phyloP scores from a whole-genome alignment of 2,329 filamentous ascomycete species.

The Incumbomyces lentus region DNA sequence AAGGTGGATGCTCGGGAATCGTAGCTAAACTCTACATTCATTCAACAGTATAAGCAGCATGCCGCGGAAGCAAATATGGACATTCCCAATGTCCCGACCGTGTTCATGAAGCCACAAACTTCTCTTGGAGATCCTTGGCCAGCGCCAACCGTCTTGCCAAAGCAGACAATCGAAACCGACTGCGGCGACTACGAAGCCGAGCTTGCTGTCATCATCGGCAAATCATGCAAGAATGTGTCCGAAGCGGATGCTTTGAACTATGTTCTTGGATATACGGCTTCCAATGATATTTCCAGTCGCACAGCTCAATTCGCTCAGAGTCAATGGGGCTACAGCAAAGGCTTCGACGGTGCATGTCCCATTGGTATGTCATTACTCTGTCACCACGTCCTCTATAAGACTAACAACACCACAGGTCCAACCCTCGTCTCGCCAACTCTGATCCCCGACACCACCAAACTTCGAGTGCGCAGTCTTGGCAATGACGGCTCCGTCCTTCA shows the following conservation, averaged over 20 bases:
- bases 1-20: too few species aligned
- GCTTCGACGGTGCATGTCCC: conserved; percentile 29
- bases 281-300: conserved; percentile 32
- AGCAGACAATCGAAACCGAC: conserved; percentile 29
- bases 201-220: conserved; percentile 29
- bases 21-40: neutral
- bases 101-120: conserved; percentile 32
- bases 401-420: conserved; percentile 34
- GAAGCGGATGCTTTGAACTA: conserved; percentile 30
- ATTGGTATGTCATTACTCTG: conserved; percentile 16
- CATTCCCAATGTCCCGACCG: conserved; percentile 27
- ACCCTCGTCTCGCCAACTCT: conserved; percentile 24
- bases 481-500: conserved; percentile 32
- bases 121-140: conserved; percentile 27
- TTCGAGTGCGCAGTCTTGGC: conserved; percentile 24
- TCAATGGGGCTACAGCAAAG: conserved; percentile 34
- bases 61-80: conserved; percentile 30
- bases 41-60: conserved; percentile 29
- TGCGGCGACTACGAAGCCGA: conserved; percentile 34
- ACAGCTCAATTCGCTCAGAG: conserved; percentile 30
- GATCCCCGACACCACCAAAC: conserved; percentile 25
- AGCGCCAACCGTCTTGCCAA: conserved; percentile 24
- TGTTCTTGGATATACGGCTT: conserved; percentile 31
- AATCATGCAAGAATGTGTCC: conserved; percentile 30
- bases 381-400: neutral